Evolutionary conservation across 106 monocot genomes (phyloP).

Genomic region (Dendrobium chrysotoxum): DNA sequence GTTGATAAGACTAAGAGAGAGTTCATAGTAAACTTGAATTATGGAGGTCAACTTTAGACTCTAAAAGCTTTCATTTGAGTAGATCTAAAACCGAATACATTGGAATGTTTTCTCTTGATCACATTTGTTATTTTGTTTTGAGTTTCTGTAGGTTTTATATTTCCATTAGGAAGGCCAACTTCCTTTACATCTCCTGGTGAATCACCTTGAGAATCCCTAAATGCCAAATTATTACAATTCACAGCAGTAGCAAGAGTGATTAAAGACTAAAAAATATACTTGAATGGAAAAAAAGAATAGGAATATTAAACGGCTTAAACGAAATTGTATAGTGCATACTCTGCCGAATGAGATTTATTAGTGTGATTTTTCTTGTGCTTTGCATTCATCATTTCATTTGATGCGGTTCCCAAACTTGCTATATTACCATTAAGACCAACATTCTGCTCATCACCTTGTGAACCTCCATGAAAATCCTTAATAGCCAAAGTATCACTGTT

Average conservation of each 20-base stretch:
- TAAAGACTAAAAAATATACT: neutral
- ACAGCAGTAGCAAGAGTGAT: neutral
- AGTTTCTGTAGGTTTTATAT: neutral
- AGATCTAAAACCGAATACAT: too few relatives aligned
- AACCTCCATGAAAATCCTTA: neutral
- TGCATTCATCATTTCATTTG: neutral
- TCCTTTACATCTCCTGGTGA: neutral
- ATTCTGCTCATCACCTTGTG: neutral
- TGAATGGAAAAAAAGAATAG: neutral
- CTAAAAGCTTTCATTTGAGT: too few relatives aligned
- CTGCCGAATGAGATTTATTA: neutral
- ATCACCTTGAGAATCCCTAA: neutral
- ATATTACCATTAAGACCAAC: neutral
- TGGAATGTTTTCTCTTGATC: slow-evolving; percentile 2
- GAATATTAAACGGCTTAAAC: neutral
- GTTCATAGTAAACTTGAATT: too few relatives aligned
- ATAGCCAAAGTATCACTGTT: neutral
- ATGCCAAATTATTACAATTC: neutral
- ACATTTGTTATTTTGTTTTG: neutral
- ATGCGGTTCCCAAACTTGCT: neutral
- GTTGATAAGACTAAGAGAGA: too few relatives aligned
- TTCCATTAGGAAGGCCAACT: neutral
- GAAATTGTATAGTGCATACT: neutral
- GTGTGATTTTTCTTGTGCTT: neutral
- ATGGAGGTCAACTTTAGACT: too few relatives aligned